Evolutionary conservation across 495 filamentous ascomycete genomes (phyloP), one percentile per base, ranked within the genome.

Genomic region (Penicillium pancosmium): DNA sequence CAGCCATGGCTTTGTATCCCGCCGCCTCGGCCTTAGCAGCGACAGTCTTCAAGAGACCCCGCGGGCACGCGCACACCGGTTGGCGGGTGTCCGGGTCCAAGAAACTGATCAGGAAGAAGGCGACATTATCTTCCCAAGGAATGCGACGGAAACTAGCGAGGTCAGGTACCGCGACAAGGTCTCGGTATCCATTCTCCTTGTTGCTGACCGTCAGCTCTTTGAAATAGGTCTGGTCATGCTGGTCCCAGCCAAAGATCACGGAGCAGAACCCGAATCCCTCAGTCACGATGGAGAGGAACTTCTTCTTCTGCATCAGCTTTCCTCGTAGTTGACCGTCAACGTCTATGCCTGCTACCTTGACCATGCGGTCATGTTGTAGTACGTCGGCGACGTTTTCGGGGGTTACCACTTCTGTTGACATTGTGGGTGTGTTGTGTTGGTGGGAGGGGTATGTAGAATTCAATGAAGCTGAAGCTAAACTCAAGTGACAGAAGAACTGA

Each of bases 221-320:
- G 68, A 85, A 86, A 66, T 98, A 97, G 8, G 91, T 94, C 69
- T 82, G 80, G 66, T 98, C 94, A 74, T 97, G 93, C 91, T 97
- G 96, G 64, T 98, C 94, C 93, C 93, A 97, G 66, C 93, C 94
- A 65, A 97, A 97, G 36, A 98, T 84, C 54, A 97, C 92, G 4
- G 90, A 93, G 80, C 94, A 98, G 80, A 97, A 98, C 18, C 94
- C 94, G 65, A 98, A 98, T 48, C 94, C 94, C 43, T 86, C 82
- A 48, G 85, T 71, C 21, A 87, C 88, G 51, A 98, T 84, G 8
- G 89, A 92, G 5, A 97, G 75, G 75, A 98, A 98, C 76, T 98
- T 98, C 70, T 89, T 90, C 79, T 97, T 97, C 63, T 92, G 90
- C 69, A 98, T 87, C 41, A 98, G 83, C 77, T 98, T 98, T 55